Evolutionary conservation across 139 green algal genomes (phyloP).

Genomic region (Picochlorum sp.): DNA sequence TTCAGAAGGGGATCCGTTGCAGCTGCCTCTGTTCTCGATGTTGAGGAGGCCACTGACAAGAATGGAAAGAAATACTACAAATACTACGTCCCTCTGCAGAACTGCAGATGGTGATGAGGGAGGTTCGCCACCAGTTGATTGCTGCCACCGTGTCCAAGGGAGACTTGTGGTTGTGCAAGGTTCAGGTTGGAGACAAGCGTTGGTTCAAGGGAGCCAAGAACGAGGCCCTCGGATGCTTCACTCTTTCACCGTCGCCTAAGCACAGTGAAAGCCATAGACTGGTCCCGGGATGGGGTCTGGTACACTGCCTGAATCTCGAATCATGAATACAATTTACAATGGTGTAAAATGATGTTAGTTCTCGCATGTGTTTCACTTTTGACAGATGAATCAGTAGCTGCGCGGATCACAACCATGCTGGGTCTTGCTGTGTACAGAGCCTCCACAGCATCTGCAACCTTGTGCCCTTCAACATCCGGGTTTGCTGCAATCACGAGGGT

Average conservation of each 20-base stretch:
- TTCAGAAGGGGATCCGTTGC: constrained; percentile 80
- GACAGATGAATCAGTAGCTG: constrained; percentile 7
- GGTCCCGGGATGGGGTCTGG: not conserved
- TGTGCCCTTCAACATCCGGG: constrained; percentile 9
- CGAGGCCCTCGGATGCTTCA: constrained; percentile 28
- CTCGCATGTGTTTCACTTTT: not conserved
- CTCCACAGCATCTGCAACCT: constrained; percentile 9
- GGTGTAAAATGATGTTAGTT: no score
- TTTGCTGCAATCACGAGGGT: constrained; percentile 26
- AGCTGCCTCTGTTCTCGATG: constrained; percentile 73
- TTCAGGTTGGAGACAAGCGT: constrained; percentile 68
- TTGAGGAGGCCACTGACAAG: constrained; percentile 67
- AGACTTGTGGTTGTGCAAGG: constrained; percentile 73
- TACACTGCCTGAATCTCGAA: no score
- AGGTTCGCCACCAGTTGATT: constrained; percentile 91
- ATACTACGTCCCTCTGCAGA: constrained; percentile 70
- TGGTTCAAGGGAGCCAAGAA: constrained; percentile 70
- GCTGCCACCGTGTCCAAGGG: constrained; percentile 73
- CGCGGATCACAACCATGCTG: constrained; percentile 15
- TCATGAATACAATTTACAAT: constrained; percentile 1
- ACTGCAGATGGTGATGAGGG: constrained; percentile 94
- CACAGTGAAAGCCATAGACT: not conserved
- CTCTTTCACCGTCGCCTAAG: constrained; percentile 66
- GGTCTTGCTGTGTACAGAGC: constrained; percentile 6
- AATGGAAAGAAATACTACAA: constrained; percentile 98